Base-by-base conservation (phyloP, 305 asterid genomes). In the Caryopteris hybrid region DNA sequence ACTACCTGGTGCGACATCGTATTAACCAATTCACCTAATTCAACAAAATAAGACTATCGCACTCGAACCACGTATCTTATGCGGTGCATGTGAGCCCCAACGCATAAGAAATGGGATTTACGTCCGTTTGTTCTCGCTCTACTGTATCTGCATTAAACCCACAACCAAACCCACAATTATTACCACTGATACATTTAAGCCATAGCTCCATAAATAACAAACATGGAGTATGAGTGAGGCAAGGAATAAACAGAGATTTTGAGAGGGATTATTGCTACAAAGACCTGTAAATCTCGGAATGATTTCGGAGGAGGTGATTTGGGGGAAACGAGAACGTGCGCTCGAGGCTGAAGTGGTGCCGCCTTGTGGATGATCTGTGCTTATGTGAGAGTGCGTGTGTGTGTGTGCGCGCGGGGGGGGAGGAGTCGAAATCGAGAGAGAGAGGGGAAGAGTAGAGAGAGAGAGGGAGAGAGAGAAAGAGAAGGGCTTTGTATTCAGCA, bases 1-100 rank as follows among this genome's bases (percentile, higher is more conserved):
- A 78, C 89, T 76, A 75, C 81, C 82, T 83, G 89, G 72, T 85
- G 88, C 88, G 92, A 80, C 98, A 88, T 90, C 88, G 65, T 77
- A 64, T 57, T 18, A 64, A 18, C 77, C 66, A 60, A 62, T 73
- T 66, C 80, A 61, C 70, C 73, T 9, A 71, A 81, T 74, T 68
- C 68, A 27, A 63, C 74, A 46, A 47, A 69, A 42, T 25, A 64
- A 45, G 17, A 48, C 31, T 31, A 53, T 20, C 52, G 31, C 73
- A 16, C 63, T 42, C 64, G 39, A 71, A 58, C 74, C 80, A 80
- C 81, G 78, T 75, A 71, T 58, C 74, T 79, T 60, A 80, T 6
- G 73, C 79, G 71, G 85, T 85, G 91, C 91, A 85, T 85, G 91
- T 79, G 62, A 71, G 46, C 72, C 62, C 68, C 76, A 56, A 23